Base-by-base conservation (phyloP, 192 early-diverging fungal species). In the Coemansia sp. region DNA sequence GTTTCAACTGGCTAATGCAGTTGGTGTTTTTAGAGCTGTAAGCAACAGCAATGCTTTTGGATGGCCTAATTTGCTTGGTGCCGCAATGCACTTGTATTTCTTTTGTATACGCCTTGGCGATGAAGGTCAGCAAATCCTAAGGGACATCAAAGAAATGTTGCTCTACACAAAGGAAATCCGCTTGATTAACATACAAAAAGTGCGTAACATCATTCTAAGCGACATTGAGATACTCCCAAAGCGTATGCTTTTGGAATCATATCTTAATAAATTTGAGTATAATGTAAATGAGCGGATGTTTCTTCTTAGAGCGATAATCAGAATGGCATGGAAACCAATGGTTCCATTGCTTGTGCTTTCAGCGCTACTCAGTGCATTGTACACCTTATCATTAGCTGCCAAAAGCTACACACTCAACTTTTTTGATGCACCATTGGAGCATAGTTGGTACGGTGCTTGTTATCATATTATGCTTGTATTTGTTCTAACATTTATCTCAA, bases 291-390 rank as follows among this genome's bases (percentile, higher is more conserved):
- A 53, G 21, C 21, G 19, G 0, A 9, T 53, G 7, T 53, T 53
- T 23, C 50, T 53, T 53, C n/a, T 79, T 15, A 68, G 72, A 5
- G 77, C 72, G 11, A 68, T 79, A 26, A 9, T 58, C 7, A 68
- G 72, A 4, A 71, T 79, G 69, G 32, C 64, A 0, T 79, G 77
- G 77, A 64, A 72, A 11, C 77, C 77, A 15, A 42, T 74, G 56
- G 44, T 79, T n/a, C 77, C 77, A 3, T 40, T 79, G 6, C 67
- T 50, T 23, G 43, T 68, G 10, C 9, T 66, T 32, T 67, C 2
- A 41, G 38, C 8, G 26, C 26, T 26, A n/a, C 26, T 26, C 0
- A 3, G 26, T 26, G 3, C 26, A 3, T 3, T 26, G 3, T 26
- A 26, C 3, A n/a, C 3, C 26, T 26, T 26, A 26, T 26, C 3